Evolutionary conservation across 805 yeast species (phyloP), one percentile per base, ranked within the genome.

Genomic region (Barnettozyma wickerhamii): DNA sequence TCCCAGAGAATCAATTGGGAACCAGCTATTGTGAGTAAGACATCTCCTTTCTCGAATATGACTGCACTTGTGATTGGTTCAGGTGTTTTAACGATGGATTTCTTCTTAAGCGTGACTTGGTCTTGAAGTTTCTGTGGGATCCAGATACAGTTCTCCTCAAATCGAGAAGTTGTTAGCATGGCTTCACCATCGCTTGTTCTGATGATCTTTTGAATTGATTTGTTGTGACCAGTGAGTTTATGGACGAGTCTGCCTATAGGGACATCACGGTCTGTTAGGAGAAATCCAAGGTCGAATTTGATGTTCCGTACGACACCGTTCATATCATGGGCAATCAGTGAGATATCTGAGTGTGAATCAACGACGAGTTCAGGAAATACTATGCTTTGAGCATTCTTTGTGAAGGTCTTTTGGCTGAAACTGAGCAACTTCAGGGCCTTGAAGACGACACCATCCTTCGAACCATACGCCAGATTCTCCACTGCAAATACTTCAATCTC

Each of bases 171-270:
- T 1, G 88, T 75, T 10, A 84, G 58, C 45, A 81, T 58, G 0
- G 84, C 72, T 20, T 70, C 65, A 27, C 90, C 91, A 52, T 79
- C 77, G 6, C 77, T 65, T 1, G 95, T 83, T 51, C 89, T 76
- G 14, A 77, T 65, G 4, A 90, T 59, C 36, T 69, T 72, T 49
- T 75, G 77, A 18, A 90, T 79, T 0, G 96, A 85, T 55, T 89
- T 89, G 41, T 78, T 74, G 56, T 89, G 96, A 1, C 98, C 98
- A 2, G 95, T 87, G 40, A 82, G 75, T 49, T 83, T 80, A 47
- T 79, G 72, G 19, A 69, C 64, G 9, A 79, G 48, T 5, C 44
- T 39, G 4, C 62, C 65, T 6, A 50, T 35, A 6, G 40, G 38
- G 6, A 47, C 32, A 2, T 33, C 23, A 6, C 47, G 33, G 5